Evolutionary conservation across 2,329 filamentous ascomycete genomes (phyloP).

Genomic region (Biscogniauxia mediterranea): DNA sequence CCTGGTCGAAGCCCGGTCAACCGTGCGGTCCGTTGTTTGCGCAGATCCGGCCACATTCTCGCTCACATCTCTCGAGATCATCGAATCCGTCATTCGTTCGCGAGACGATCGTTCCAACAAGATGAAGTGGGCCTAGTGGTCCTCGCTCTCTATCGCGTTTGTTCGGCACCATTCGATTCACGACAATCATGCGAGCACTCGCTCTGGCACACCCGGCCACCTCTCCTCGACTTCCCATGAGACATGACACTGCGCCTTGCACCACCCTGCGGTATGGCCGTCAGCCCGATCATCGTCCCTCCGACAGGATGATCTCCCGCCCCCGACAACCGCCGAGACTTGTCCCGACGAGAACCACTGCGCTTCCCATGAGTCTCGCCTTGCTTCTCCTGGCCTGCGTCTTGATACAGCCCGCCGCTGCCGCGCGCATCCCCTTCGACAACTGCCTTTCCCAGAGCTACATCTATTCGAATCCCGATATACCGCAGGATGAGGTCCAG

Average conservation of each 20-base stretch:
- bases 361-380: constrained; percentile 7
- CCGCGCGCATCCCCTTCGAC: constrained; percentile 72
- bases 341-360: background rate
- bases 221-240: background rate
- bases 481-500: constrained; percentile 45
- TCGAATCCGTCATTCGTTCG: constrained; percentile 14
- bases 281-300: background rate
- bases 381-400: constrained; percentile 40
- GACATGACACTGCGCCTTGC: background rate
- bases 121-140: constrained; percentile 30
- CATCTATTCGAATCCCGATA: constrained; percentile 41
- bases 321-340: constrained; percentile 2
- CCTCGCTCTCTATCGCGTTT: constrained; percentile 19
- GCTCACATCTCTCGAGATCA: constrained; percentile 1
- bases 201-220: constrained; percentile 10
- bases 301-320: background rate
- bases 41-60: background rate
- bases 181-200: constrained; percentile 28
- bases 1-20: background rate
- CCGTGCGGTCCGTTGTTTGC: background rate
- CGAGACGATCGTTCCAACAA: constrained; percentile 22
- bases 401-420: constrained; percentile 46
- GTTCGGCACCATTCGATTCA: constrained; percentile 10
- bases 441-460: constrained; percentile 74
- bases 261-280: background rate